Evolutionary conservation across 2,329 filamentous ascomycete species (phyloP).

Genomic region (Cadophora gregata): DNA sequence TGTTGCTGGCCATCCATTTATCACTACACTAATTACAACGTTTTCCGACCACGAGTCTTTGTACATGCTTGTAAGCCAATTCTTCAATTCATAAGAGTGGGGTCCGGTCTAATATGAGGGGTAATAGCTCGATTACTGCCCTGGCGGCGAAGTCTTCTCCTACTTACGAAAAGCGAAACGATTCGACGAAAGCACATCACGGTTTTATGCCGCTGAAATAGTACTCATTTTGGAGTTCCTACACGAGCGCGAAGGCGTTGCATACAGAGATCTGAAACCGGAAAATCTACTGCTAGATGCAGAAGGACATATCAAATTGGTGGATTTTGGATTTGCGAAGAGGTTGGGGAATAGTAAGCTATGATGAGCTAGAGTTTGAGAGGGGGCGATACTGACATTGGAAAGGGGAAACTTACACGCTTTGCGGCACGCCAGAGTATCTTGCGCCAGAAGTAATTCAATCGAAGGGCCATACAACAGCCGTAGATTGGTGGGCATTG

Average conservation of each 20-base stretch:
- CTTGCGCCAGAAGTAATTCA: conserved; percentile 85
- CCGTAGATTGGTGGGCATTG: conserved; percentile 88
- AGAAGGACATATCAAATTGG: conserved; percentile 80
- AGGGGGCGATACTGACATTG: conserved; percentile 24
- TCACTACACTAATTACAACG: conserved; percentile 77
- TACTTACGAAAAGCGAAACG: conserved; percentile 79
- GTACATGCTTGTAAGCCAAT: conserved; percentile 69
- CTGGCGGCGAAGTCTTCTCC: conserved; percentile 84
- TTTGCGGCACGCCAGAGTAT: conserved; percentile 85
- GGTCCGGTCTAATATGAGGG: background rate
- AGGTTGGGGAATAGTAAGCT: conserved; percentile 65
- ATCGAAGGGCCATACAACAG: conserved; percentile 77
- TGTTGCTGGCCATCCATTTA: conserved; percentile 82
- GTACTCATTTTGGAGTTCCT: conserved; percentile 81
- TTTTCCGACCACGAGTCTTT: conserved; percentile 81
- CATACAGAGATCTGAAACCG: conserved; percentile 82
- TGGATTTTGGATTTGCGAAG: conserved; percentile 88
- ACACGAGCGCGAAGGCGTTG: conserved; percentile 79
- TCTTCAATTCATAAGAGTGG: conserved; percentile 21
- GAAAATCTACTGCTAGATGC: conserved; percentile 82
- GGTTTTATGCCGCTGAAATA: conserved; percentile 85
- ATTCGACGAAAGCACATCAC: conserved; percentile 78
- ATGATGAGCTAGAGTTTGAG: background rate
- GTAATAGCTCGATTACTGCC: conserved; percentile 74
- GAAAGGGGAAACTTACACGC: conserved; percentile 75